phyloP scores from a whole-genome alignment of 2,329 filamentous ascomycete species.

The Verticillium longisporum region DNA sequence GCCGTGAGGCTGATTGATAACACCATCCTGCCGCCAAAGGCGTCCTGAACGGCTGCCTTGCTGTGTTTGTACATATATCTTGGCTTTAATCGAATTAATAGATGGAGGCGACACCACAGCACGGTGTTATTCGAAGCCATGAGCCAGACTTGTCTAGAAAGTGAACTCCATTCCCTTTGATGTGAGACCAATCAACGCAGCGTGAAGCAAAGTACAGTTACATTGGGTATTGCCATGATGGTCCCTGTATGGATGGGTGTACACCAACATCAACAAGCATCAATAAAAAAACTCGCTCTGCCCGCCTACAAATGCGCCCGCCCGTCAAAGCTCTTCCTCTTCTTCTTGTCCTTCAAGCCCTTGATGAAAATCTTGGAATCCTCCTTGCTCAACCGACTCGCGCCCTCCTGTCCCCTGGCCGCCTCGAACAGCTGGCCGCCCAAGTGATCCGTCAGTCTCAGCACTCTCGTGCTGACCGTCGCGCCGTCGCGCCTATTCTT shows the following conservation, averaged over 20 bases:
- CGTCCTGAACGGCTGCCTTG: neutral
- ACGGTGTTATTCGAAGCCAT: too few species aligned
- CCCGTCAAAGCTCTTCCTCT: conserved; percentile 40
- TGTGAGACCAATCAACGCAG: too few species aligned
- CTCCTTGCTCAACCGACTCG: conserved; percentile 40
- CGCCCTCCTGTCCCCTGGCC: conserved; percentile 32
- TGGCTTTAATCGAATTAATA: neutral
- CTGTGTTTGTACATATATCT: neutral
- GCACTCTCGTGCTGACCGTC: conserved; percentile 76
- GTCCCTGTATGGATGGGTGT: too few species aligned
- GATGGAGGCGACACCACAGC: neutral
- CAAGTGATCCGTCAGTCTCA: conserved; percentile 68
- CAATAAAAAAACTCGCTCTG: neutral
- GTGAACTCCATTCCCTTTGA: too few species aligned
- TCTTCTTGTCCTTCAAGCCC: conserved; percentile 37
- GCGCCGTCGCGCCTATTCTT: conserved; percentile 94
- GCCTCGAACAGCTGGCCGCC: conserved; percentile 64
- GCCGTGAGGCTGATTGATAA: conserved; percentile 91
- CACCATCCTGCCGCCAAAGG: conserved; percentile 56
- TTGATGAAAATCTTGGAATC: conserved; percentile 38
- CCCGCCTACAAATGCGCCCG: conserved; percentile 39
- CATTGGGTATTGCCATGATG: too few species aligned
- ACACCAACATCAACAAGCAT: neutral
- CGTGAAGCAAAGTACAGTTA: too few species aligned
- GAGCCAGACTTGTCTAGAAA: too few species aligned